Evolutionary conservation across 495 filamentous ascomycete species (phyloP).

Genomic region (Neurospora sp.): DNA sequence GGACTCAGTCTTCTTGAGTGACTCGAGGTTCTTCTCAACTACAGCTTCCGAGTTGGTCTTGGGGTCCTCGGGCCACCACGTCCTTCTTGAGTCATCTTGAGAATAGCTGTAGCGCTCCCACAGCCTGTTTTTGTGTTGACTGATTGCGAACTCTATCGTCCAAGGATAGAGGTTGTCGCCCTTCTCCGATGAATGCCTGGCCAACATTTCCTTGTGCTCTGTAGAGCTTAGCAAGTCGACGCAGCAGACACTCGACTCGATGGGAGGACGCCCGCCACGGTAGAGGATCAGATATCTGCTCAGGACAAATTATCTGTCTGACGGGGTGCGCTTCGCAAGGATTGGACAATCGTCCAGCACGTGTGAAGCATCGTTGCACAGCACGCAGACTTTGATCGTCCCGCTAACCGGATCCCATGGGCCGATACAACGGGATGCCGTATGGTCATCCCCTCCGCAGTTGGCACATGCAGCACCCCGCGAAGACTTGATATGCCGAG

Average conservation of each 20-base stretch:
- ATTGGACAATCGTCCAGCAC: neutral
- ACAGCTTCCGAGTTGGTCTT: neutral
- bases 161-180: neutral
- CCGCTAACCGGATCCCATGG: neutral
- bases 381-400: neutral
- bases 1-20: neutral
- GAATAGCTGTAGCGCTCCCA: neutral
- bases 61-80: neutral
- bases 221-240: neutral
- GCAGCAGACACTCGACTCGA: neutral
- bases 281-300: neutral
- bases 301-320: neutral
- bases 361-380: neutral
- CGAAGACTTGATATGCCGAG: neutral
- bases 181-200: neutral
- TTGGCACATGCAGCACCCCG: neutral
- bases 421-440: neutral
- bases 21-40: neutral
- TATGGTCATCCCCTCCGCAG: neutral
- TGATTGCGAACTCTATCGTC: neutral
- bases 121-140: neutral
- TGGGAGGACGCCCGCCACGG: neutral
- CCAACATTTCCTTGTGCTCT: neutral
- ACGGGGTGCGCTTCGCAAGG: neutral
- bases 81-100: neutral